These are phyloP conservation scores for Jamesozyma rosinii DNA, from an alignment of 805 yeast species.

Conservation along the genomic window DNA sequence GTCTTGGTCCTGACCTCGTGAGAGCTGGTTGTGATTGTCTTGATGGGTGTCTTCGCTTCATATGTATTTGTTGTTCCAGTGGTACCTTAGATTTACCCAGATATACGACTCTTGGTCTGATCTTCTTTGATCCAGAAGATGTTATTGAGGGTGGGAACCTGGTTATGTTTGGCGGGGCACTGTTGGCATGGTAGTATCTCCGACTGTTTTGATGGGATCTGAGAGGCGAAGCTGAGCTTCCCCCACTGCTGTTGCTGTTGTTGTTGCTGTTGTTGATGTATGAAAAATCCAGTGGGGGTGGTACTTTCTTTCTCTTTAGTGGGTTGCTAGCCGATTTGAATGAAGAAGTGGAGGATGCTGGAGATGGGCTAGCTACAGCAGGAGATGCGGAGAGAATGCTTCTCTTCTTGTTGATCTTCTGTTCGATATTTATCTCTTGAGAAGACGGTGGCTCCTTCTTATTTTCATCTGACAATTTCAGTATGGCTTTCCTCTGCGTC, in stretches of 20 bases:
- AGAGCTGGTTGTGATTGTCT: background rate
- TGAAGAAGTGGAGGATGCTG: background rate
- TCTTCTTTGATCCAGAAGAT: too few species aligned
- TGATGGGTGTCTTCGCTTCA: background rate
- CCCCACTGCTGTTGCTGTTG: background rate
- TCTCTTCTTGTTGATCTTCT: background rate
- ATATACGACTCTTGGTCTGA: conserved; percentile 23
- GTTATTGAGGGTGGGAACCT: conserved; percentile 9
- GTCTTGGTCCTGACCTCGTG: background rate
- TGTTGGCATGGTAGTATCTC: conserved; percentile 4
- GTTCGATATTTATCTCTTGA: background rate
- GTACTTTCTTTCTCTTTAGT: conserved; percentile 21
- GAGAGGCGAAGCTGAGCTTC: background rate
- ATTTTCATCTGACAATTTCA: background rate
- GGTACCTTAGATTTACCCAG: conserved; percentile 9
- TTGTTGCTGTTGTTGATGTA: conserved; percentile 1
- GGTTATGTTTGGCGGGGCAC: conserved; percentile 23
- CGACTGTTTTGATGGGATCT: background rate
- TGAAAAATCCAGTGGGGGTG: conserved; percentile 19
- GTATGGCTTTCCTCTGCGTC: conserved; percentile 17
- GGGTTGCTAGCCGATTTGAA: conserved; percentile 9
- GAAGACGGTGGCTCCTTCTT: background rate
- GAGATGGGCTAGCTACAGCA: too few species aligned
- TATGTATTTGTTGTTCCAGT: background rate
- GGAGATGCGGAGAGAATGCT: background rate